Conservation (phyloP, 2,329 filamentous ascomycete genomes). For the Xylaria arbuscula region DNA sequence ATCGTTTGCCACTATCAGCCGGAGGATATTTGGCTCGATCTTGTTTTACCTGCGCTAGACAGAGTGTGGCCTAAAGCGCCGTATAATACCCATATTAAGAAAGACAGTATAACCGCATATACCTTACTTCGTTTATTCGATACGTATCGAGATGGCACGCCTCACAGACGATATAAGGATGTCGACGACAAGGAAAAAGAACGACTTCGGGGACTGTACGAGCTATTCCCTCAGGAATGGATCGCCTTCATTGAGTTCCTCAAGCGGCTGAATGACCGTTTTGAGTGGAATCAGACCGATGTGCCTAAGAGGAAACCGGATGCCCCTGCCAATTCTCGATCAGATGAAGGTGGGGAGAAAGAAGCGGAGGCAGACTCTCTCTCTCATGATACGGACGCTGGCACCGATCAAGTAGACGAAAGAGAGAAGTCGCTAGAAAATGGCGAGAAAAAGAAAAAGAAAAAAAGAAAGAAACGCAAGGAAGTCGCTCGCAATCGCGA, state of each 20-base stretch:
- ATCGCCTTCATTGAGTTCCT: constrained; percentile 42
- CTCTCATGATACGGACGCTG: constrained; percentile 26
- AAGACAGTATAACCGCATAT: constrained; percentile 36
- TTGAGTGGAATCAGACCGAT: constrained; percentile 40
- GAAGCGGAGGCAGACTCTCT: constrained; percentile 8
- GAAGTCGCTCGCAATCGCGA: constrained; percentile 59
- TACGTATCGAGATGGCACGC: constrained; percentile 35
- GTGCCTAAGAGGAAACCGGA: background rate
- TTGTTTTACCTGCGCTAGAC: constrained; percentile 42
- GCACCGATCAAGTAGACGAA: constrained; percentile 37
- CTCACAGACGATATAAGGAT: constrained; percentile 38
- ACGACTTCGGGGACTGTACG: constrained; percentile 28
- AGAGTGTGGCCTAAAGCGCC: constrained; percentile 37
- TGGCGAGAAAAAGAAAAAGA: constrained; percentile 58
- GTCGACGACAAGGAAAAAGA: constrained; percentile 34
- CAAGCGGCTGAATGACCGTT: constrained; percentile 44
- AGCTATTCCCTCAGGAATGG: constrained; percentile 29
- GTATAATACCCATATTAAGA: constrained; percentile 32
- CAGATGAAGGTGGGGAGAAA: constrained; percentile 16
- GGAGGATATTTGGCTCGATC: constrained; percentile 46
- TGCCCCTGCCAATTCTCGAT: background rate
- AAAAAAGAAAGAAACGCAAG: constrained; percentile 57
- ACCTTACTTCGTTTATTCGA: constrained; percentile 45
- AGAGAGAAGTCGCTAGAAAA: constrained; percentile 48
- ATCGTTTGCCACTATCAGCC: constrained; percentile 29